Evolutionary conservation across 306 rosid species (phyloP).

Genomic region (Vicia villosa): DNA sequence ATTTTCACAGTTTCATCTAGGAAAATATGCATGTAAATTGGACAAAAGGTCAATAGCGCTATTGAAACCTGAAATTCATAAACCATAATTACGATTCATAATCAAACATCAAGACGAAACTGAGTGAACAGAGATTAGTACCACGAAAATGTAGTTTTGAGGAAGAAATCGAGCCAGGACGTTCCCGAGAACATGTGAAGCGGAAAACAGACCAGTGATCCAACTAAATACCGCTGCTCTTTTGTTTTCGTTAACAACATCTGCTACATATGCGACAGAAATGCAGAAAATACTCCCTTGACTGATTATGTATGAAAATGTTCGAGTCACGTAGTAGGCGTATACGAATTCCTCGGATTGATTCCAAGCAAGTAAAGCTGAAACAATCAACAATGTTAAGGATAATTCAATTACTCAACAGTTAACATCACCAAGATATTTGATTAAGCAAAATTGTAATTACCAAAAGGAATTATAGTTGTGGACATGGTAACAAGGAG

Average conservation of each 20-base stretch:
- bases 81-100: slow-evolving; percentile 8
- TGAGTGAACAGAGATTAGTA: slow-evolving; percentile 13
- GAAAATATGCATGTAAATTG: slow-evolving; percentile 73
- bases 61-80: slow-evolving; percentile 64
- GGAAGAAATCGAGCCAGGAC: slow-evolving; percentile 65
- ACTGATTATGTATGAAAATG: slow-evolving; percentile 61
- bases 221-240: slow-evolving; percentile 69
- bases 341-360: slow-evolving; percentile 59
- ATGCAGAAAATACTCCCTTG: slow-evolving; percentile 77
- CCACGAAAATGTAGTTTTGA: slow-evolving; percentile 52
- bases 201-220: slow-evolving; percentile 69
- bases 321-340: slow-evolving; percentile 62
- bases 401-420: no score
- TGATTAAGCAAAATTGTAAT: background rate
- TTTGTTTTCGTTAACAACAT: slow-evolving; percentile 53
- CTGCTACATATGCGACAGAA: slow-evolving; percentile 67
- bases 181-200: slow-evolving; percentile 64
- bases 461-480: slow-evolving; percentile 65
- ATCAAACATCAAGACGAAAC: background rate
- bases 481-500: slow-evolving; percentile 68
- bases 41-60: slow-evolving; percentile 58
- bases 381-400: slow-evolving; percentile 2
- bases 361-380: slow-evolving; percentile 63
- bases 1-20: slow-evolving; percentile 54
- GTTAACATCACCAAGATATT: no score